Evolutionary conservation across 805 yeast species (phyloP).

Genomic region (Metschnikowia peoriensis): DNA sequence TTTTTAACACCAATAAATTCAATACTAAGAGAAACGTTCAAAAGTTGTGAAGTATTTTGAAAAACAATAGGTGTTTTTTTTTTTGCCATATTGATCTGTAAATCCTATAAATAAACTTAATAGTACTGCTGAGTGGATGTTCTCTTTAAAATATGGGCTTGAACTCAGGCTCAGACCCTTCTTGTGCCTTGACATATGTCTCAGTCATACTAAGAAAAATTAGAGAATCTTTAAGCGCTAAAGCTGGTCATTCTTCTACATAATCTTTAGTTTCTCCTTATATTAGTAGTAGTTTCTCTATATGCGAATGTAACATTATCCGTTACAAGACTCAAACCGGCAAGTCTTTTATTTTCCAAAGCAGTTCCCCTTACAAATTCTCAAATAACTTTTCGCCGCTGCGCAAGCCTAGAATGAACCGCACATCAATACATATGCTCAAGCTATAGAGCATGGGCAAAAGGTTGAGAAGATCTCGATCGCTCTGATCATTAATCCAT

Average conservation of each 20-base stretch:
- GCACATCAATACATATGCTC: conserved; percentile 79
- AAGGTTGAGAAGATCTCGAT: conserved; percentile 74
- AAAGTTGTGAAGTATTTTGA: too few species aligned
- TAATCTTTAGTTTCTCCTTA: background rate
- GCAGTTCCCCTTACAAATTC: conserved; percentile 3
- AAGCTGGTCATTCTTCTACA: background rate
- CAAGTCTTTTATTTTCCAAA: conserved; percentile 1
- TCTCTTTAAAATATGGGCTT: too few species aligned
- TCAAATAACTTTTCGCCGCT: conserved; percentile 67
- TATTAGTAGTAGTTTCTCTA: background rate
- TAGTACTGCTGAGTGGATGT: too few species aligned
- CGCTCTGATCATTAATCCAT: conserved; percentile 97
- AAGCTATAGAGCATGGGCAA: conserved; percentile 77
- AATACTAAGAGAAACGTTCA: too few species aligned
- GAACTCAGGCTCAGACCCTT: too few species aligned
- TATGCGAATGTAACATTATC: background rate
- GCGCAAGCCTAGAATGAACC: conserved; percentile 71
- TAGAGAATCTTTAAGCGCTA: background rate
- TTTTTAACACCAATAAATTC: too few species aligned
- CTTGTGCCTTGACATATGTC: too few species aligned
- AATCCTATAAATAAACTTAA: too few species aligned
- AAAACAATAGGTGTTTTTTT: too few species aligned
- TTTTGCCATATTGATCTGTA: too few species aligned
- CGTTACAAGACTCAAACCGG: conserved; percentile 7
- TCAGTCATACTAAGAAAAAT: too few species aligned